phyloP scores from a whole-genome alignment of 371 early-diverging fungal species.

The Syncephalastrum monosporum region DNA sequence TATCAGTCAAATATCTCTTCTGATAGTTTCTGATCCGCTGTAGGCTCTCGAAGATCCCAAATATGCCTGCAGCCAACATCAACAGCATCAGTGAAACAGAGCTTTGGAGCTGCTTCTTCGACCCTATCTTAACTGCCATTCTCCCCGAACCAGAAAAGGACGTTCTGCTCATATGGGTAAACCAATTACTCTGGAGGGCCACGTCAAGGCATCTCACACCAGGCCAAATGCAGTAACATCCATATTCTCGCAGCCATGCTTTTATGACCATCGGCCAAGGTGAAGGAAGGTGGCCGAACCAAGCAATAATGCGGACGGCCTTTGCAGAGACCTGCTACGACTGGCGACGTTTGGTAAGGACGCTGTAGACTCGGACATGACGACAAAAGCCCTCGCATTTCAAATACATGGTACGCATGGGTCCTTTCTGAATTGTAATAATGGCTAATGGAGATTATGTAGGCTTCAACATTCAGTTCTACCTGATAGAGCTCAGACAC shows the following conservation, averaged over 20 bases:
- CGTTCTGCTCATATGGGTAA: too few relatives aligned
- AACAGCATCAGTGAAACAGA: not conserved
- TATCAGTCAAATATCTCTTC: not conserved
- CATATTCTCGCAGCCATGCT: slow-evolving; percentile 7
- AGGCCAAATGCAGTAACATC: slow-evolving; percentile 6
- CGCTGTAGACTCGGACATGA: slow-evolving; percentile 6
- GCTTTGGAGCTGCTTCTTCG: slow-evolving; percentile 1
- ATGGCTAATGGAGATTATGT: slow-evolving; percentile 1
- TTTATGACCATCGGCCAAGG: slow-evolving; percentile 8
- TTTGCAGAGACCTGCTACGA: slow-evolving; percentile 7
- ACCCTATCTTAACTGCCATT: too few relatives aligned
- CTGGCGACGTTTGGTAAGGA: slow-evolving; percentile 9
- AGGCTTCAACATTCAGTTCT: slow-evolving; percentile 9
- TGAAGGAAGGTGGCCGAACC: slow-evolving; percentile 13
- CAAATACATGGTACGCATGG: slow-evolving; percentile 4
- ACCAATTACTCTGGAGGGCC: slow-evolving; percentile 5
- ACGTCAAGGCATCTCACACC: not conserved
- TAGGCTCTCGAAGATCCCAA: not conserved
- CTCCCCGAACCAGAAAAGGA: too few relatives aligned
- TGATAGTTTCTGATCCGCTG: not conserved
- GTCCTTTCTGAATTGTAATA: not conserved
- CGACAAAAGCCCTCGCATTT: not conserved
- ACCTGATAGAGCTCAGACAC: slow-evolving; percentile 3
- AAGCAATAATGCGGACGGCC: not conserved
- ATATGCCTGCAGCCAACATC: not conserved